Base-by-base conservation (phyloP, 345 rosid species). In the Melaleuca alternifolia region DNA sequence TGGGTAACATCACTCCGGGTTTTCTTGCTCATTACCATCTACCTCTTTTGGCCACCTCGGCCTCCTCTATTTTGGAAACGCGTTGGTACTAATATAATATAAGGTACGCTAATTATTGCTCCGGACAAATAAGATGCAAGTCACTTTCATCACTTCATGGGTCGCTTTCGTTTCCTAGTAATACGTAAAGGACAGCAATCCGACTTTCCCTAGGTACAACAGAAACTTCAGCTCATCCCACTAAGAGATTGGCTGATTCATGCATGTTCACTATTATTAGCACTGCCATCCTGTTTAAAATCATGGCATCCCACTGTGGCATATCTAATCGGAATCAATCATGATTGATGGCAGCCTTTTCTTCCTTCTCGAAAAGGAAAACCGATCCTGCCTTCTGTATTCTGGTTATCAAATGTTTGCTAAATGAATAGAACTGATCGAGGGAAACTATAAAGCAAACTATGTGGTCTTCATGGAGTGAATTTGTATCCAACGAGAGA, bases 1-100 rank as follows among this genome's bases (percentile, higher is more conserved):
- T 92, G 94, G 92, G 83, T 82, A 88, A 54, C 95, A 93, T 88
- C 87, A 89, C 94, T 93, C 95, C 94, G 95, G 89, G 87, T 87
- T 93, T 91, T 90, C 88, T 83, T 93, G 88, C 89, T 84, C 46
- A 82, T 52, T 83, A 50, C 53, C 51, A 81, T 83, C 33, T 48
- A 33, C 77, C 50, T 61, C 86, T 44, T 86, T 53, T 65, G 46
- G 79, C 57, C 54, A 54, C 10, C 28, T 46, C 83, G 33, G 51
- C 82, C 86, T 71, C 46, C 85, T 51, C 59, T 50, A 48, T 12
- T 83, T 51, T 83, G 59, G 57, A 83, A 83, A 83, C 57, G 16
- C 85, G 44, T 51, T 20, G 18, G 81, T 18, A 44, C 10, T 44
- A 71, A 37, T 71, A 71, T 71, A 71, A 71, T 37, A 37, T 41